Percentiles rank a stretch among this genome's conserved stretches.
Conservation (phyloP, 177 flowering plant genomes). For the Telopea speciosissima region DNA sequence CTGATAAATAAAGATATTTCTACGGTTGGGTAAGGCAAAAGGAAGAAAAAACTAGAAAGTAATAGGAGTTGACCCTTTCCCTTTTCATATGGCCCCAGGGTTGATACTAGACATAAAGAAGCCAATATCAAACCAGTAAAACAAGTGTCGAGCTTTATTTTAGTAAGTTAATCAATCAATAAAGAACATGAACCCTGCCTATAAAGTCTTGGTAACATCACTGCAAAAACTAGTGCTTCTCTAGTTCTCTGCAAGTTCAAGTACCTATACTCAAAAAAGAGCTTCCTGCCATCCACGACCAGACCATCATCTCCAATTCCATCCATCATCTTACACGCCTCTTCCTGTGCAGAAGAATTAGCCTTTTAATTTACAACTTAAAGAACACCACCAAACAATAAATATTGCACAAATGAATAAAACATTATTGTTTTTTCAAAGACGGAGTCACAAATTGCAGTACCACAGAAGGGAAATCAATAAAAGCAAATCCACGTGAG, state of each 20-base stretch:
- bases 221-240: background rate
- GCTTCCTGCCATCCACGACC: constrained; percentile 84
- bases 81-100: background rate
- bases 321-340: constrained; percentile 90
- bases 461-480: constrained; percentile 97
- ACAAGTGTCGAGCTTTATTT: background rate
- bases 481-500: constrained; percentile 97
- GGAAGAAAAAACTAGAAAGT: too few relatives aligned
- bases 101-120: background rate
- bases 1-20: background rate
- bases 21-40: background rate
- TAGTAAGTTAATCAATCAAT: background rate
- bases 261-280: constrained; percentile 92
- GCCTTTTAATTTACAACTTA: background rate
- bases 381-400: background rate
- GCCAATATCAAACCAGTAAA: background rate
- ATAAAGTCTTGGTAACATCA: too few relatives aligned
- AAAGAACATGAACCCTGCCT: too few relatives aligned
- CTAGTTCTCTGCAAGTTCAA: background rate
- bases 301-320: constrained; percentile 83
- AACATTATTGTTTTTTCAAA: too few relatives aligned
- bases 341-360: constrained; percentile 43
- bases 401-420: background rate
- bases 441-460: background rate
- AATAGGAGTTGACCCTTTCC: too few relatives aligned